Evolutionary conservation across 108 stramenopile species (phyloP).

Genomic region (Nitzschia inconspicua): DNA sequence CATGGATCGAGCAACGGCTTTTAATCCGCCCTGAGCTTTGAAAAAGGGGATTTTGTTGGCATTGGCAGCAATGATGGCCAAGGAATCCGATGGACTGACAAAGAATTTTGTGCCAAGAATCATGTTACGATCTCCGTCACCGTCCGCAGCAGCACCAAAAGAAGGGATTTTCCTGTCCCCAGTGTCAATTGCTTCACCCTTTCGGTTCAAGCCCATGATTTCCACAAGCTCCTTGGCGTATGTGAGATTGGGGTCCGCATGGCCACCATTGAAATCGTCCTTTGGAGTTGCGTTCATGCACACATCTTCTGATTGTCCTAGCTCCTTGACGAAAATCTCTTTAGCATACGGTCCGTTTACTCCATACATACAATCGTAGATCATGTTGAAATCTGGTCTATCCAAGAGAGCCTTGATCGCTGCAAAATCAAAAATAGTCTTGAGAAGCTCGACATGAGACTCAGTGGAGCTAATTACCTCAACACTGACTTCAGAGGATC

Average conservation of each 20-base stretch:
- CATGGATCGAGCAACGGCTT: constrained; percentile 98
- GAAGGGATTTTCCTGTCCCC: constrained; percentile 71
- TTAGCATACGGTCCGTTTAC: constrained; percentile 98
- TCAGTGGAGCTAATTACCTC: constrained; percentile 88
- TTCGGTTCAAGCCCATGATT: constrained; percentile 88
- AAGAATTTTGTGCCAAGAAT: constrained; percentile 98
- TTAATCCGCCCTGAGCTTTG: constrained; percentile 93
- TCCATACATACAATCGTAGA: constrained; percentile 99
- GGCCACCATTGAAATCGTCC: constrained; percentile 97
- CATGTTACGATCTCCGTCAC: constrained; percentile 99
- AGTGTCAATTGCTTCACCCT: constrained; percentile 77
- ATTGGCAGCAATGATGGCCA: constrained; percentile 97
- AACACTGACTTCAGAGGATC: constrained; percentile 75
- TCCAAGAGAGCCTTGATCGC: constrained; percentile 92
- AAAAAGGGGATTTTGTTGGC: constrained; percentile 97
- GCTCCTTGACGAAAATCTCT: constrained; percentile 91
- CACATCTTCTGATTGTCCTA: constrained; percentile 78
- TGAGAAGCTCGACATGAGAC: constrained; percentile 88
- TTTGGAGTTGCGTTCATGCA: constrained; percentile 89
- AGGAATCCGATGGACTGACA: constrained; percentile 98
- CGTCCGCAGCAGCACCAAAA: constrained; percentile 99
- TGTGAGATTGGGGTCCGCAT: constrained; percentile 99
- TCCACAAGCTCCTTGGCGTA: constrained; percentile 97
- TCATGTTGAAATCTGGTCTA: constrained; percentile 93
- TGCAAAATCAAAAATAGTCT: constrained; percentile 95